Percentiles rank a stretch among this genome's conserved stretches.
Conservation (phyloP, 208 protist species). For the Trypanosoma brucei region DNA sequence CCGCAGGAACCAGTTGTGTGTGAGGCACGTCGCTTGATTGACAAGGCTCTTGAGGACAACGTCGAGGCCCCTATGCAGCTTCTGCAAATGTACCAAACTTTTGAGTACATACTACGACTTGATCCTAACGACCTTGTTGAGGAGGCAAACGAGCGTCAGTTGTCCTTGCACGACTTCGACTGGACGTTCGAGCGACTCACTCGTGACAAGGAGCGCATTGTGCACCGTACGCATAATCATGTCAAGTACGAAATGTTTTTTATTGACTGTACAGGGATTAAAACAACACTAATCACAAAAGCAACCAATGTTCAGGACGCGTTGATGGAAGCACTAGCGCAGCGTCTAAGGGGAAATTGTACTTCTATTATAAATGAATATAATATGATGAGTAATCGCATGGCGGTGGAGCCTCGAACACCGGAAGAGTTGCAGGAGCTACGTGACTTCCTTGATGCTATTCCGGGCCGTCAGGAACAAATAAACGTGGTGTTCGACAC, state of each 20-base stretch:
- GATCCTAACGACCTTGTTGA: conserved; percentile 53
- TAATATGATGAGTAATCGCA: conserved; percentile 58
- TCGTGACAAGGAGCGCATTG: conserved; percentile 76
- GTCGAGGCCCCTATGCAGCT: conserved; percentile 80
- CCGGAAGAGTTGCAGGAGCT: conserved; percentile 90
- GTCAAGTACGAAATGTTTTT: conserved; percentile 88
- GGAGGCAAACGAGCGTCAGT: conserved; percentile 26
- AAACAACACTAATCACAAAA: conserved; percentile 54
- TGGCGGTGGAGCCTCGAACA: conserved; percentile 75
- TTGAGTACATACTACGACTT: conserved; percentile 80
- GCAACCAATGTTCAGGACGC: conserved; percentile 52
- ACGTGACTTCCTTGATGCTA: conserved; percentile 66
- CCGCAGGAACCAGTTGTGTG: conserved; percentile 55
- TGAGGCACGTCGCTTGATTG: conserved; percentile 43
- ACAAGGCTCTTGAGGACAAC: conserved; percentile 60
- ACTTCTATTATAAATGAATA: conserved; percentile 62
- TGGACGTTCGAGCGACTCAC: conserved; percentile 80
- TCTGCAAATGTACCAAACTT: conserved; percentile 85
- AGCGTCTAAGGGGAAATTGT: conserved; percentile 54
- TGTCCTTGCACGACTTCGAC: conserved; percentile 85
- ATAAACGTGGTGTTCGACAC: conserved; percentile 65
- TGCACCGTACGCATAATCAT: conserved; percentile 74
- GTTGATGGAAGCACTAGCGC: conserved; percentile 68
- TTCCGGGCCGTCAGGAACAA: conserved; percentile 61
- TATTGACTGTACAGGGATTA: conserved; percentile 87